A percentile compares a stretch with the other conserved stretches of the same genome.
Evolutionary conservation across 1,284 basidiomycete genomes (phyloP).

Genomic region (Cryptococcus hybrid): DNA sequence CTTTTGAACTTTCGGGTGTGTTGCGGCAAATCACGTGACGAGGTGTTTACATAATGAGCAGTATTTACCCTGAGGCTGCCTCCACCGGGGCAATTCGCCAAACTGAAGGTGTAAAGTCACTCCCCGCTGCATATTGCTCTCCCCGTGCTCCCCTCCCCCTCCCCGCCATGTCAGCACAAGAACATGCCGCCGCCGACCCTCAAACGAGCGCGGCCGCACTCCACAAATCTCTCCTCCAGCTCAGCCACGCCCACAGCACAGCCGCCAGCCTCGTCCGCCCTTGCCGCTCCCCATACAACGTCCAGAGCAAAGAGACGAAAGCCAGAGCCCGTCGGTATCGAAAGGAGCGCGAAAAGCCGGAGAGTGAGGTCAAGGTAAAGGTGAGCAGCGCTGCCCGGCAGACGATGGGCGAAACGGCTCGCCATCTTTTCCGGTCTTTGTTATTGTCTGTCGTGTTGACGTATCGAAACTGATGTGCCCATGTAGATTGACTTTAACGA

Average conservation of each 20-base stretch:
- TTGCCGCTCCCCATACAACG: not conserved
- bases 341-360: conserved; percentile 27
- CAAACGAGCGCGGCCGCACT: conserved; percentile 22
- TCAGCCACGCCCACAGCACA: conserved; percentile 10
- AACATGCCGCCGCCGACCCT: conserved; percentile 19
- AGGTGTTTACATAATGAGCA: not conserved
- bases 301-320: conserved; percentile 38
- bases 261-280: not conserved
- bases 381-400: conserved; percentile 18
- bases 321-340: conserved; percentile 23
- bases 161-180: conserved; percentile 20
- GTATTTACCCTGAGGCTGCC: conserved; percentile 1
- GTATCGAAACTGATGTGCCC: not conserved
- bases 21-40: not conserved
- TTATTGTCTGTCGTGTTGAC: not conserved
- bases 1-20: not conserved
- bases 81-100: conserved; percentile 1
- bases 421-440: not conserved
- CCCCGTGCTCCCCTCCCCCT: not conserved
- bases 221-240: not conserved
- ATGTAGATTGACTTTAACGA: conserved; percentile 44
- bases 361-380: conserved; percentile 40
- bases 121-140: not conserved
- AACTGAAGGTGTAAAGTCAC: not conserved
- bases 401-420: too few relatives aligned